Conservation (phyloP, 2,329 filamentous ascomycete genomes). For the Trichoderma sp. region DNA sequence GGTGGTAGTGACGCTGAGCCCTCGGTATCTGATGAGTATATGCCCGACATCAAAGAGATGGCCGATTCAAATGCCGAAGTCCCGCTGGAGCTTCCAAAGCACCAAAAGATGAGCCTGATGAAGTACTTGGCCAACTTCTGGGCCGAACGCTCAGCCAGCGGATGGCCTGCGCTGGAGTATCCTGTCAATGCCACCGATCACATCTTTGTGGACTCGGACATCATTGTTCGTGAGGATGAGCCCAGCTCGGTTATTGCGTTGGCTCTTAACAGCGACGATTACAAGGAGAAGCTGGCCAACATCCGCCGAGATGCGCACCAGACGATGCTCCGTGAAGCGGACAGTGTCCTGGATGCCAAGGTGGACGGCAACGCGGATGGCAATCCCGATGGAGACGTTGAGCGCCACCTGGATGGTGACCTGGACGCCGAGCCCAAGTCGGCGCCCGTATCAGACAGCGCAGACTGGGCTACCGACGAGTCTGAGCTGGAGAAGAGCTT, state of each 20-base stretch:
- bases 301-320: slow-evolving; percentile 60
- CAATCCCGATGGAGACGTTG: slow-evolving; percentile 44
- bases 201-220: slow-evolving; percentile 94
- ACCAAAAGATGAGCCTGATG: slow-evolving; percentile 90
- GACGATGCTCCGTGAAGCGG: slow-evolving; percentile 44
- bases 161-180: slow-evolving; percentile 91
- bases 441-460: slow-evolving; percentile 41
- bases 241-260: slow-evolving; percentile 95
- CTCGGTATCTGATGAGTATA: slow-evolving; percentile 67
- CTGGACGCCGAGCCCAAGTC: slow-evolving; percentile 37
- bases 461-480: slow-evolving; percentile 56
- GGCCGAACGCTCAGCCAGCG: slow-evolving; percentile 95
- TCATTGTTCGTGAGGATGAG: slow-evolving; percentile 96
- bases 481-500: slow-evolving; percentile 82
- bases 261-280: slow-evolving; percentile 84
- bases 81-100: slow-evolving; percentile 78
- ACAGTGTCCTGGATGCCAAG: slow-evolving; percentile 36
- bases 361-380: slow-evolving; percentile 48
- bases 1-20: slow-evolving; percentile 72
- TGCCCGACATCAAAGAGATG: slow-evolving; percentile 64
- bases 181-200: slow-evolving; percentile 86
- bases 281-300: slow-evolving; percentile 73
- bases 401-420: slow-evolving; percentile 41
- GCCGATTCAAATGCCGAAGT: slow-evolving; percentile 64
- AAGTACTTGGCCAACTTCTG: slow-evolving; percentile 97